phyloP scores from a whole-genome alignment of 345 rosid genomes.

The Brassica nigra region DNA sequence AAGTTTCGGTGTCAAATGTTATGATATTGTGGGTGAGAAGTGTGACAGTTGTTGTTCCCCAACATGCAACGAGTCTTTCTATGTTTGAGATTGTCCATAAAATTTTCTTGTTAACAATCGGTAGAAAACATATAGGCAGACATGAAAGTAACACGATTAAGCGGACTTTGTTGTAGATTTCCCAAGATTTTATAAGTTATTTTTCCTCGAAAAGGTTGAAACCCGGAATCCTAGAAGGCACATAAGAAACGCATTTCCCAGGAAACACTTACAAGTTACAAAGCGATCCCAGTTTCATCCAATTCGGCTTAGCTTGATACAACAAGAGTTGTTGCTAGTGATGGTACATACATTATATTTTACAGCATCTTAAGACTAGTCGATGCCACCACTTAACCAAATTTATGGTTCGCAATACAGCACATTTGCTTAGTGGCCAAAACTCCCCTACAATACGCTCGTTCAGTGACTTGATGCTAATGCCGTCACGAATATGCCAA shows the following conservation, averaged over 20 bases:
- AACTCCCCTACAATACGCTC: not conserved
- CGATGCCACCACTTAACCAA: not conserved
- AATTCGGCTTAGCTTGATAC: not conserved
- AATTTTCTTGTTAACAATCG: not conserved
- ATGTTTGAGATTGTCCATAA: not conserved
- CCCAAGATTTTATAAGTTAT: too few species aligned
- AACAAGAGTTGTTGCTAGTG: conserved; percentile 14
- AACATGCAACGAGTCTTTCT: not conserved
- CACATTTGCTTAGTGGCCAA: not conserved
- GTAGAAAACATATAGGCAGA: not conserved
- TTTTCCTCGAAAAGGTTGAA: too few species aligned
- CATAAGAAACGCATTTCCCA: not conserved
- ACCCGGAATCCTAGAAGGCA: not conserved
- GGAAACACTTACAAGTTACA: not conserved
- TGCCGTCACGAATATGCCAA: conserved; percentile 90
- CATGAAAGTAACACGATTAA: not conserved
- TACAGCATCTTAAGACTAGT: not conserved
- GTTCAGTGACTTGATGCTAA: conserved; percentile 78
- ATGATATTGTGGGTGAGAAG: too few species aligned
- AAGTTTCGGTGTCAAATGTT: too few species aligned
- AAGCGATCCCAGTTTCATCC: not conserved
- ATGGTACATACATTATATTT: conserved; percentile 21
- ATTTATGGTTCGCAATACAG: not conserved
- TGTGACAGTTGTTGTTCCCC: too few species aligned
- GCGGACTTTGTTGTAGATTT: not conserved